phyloP scores from a whole-genome alignment of 1,139 yeast genomes.

The Suhomyces choctaworum region DNA sequence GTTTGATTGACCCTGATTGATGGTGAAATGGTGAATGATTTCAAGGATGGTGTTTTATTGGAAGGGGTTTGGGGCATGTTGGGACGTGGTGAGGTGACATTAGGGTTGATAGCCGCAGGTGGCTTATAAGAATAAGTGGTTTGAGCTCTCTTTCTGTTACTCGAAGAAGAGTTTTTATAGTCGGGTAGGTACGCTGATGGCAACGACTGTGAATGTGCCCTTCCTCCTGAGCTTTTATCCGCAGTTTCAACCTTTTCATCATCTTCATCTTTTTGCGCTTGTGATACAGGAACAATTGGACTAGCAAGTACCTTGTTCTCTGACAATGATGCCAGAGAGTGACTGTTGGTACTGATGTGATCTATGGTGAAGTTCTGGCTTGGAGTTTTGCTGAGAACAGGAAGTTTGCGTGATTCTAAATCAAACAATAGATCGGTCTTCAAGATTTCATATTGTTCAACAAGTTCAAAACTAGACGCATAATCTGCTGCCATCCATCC shows the following conservation, averaged over 20 bases:
- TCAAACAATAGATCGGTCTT: conserved; percentile 13
- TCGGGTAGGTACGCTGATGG: conserved; percentile 23
- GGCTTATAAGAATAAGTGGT: conserved; percentile 23
- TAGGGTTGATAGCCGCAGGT: conserved; percentile 12
- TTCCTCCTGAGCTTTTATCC: conserved; percentile 7
- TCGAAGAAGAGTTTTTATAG: conserved; percentile 1
- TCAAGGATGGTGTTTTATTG: conserved; percentile 35
- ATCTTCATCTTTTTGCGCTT: conserved; percentile 4
- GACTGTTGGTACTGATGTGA: neutral
- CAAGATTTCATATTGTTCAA: conserved; percentile 18
- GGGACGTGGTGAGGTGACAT: conserved; percentile 6
- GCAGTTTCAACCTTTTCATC: neutral
- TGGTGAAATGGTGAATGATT: conserved; percentile 44
- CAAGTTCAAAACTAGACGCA: conserved; percentile 51
- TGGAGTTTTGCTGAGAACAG: neutral
- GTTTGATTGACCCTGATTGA: conserved; percentile 22
- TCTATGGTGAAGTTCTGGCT: neutral
- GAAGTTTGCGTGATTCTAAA: neutral
- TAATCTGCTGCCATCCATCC: conserved; percentile 74
- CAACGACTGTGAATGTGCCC: conserved; percentile 39
- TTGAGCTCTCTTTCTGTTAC: conserved; percentile 26
- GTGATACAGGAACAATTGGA: conserved; percentile 35
- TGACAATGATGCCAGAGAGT: conserved; percentile 13
- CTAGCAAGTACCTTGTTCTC: conserved; percentile 35
- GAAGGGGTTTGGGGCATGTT: conserved; percentile 13